Conservation (phyloP, 176 grass and related monocot species). For the Elymus sibiricus region DNA sequence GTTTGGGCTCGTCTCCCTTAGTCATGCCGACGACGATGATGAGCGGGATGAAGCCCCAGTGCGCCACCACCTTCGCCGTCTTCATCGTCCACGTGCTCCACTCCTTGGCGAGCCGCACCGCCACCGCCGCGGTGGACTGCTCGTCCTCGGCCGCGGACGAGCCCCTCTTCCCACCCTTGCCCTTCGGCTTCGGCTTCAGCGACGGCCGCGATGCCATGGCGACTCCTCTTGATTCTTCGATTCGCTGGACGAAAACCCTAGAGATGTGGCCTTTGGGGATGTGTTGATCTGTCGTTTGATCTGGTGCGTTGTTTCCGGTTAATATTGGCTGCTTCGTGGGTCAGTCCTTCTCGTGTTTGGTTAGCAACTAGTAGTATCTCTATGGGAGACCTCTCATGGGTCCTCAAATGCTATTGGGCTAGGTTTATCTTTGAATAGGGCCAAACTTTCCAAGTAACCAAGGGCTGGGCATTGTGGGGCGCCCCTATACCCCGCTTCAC, state of each 20-base stretch:
- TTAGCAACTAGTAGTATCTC: background rate
- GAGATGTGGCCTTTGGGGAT: background rate
- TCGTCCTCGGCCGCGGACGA: conserved; percentile 20
- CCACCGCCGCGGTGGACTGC: conserved; percentile 1
- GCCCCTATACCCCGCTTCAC: too few species aligned
- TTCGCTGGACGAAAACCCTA: conserved; percentile 40
- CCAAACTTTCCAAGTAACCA: background rate
- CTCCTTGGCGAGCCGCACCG: conserved; percentile 54
- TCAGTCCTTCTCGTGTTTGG: background rate
- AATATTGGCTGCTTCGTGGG: conserved; percentile 14
- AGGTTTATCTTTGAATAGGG: background rate
- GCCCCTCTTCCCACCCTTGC: conserved; percentile 38
- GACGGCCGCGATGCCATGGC: conserved; percentile 56
- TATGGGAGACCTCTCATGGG: background rate
- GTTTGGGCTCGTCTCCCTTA: conserved; percentile 59
- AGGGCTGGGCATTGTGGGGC: too few species aligned
- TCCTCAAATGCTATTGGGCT: background rate
- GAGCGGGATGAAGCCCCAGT: conserved; percentile 90
- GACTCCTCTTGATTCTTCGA: background rate
- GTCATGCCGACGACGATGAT: conserved; percentile 87
- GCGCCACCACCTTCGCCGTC: conserved; percentile 73
- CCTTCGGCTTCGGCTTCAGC: conserved; percentile 43
- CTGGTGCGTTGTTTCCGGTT: background rate
- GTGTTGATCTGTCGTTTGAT: conserved; percentile 16
- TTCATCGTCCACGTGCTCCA: conserved; percentile 90